These are phyloP conservation scores for Triticum aestivum DNA, from an alignment of 176 grass and related monocot genomes.

Conservation along the genomic window IWGSC_CS_RefSeq_v2.1 NC_057807.1:216439880-216440379, in stretches of 20 bases:
- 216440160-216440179: background rate
- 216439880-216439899: background rate
- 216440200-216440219: background rate
- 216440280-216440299: background rate
- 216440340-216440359: constrained; percentile 1
- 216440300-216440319: background rate
- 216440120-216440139: background rate
- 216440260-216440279: background rate
- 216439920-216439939: background rate
- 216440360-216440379: background rate
- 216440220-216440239: constrained; percentile 13
- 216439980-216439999: constrained; percentile 12
- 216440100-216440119: background rate
- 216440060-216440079: background rate
- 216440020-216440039: background rate
- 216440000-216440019: background rate
- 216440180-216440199: constrained; percentile 20
- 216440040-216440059: background rate
- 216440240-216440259: constrained; percentile 35
- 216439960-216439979: constrained; percentile 13
- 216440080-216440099: constrained; percentile 3
- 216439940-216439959: background rate
- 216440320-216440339: background rate
- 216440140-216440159: background rate
- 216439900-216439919: background rate